These are phyloP conservation scores for Barnettozyma hawaiiensis DNA, from an alignment of 1,139 yeast species.

Conservation along the genomic window DNA sequence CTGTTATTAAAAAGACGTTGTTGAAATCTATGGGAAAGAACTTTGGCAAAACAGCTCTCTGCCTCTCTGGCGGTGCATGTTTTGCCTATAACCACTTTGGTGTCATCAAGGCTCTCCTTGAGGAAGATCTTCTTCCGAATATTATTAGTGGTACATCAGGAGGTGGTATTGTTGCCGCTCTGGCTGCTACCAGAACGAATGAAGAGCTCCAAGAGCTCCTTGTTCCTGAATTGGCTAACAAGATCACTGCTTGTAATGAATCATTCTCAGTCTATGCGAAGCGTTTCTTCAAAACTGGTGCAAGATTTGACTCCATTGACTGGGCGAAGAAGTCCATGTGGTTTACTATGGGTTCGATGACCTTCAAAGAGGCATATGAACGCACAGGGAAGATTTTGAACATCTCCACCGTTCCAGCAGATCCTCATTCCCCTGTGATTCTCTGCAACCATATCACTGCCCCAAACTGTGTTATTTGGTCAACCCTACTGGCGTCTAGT, in stretches of 20 bases:
- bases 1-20: constrained; percentile 43
- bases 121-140: constrained; percentile 58
- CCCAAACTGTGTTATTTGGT: constrained; percentile 82
- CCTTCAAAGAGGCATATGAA: constrained; percentile 65
- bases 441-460: constrained; percentile 72
- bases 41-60: constrained; percentile 68
- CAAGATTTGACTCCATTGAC: constrained; percentile 65
- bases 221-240: constrained; percentile 57
- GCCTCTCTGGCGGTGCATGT: constrained; percentile 77
- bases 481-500: constrained; percentile 67
- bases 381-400: constrained; percentile 67
- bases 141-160: constrained; percentile 79
- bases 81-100: constrained; percentile 79
- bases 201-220: constrained; percentile 55
- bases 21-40: constrained; percentile 57
- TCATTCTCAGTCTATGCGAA: constrained; percentile 56
- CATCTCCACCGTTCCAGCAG: constrained; percentile 76
- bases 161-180: constrained; percentile 75
- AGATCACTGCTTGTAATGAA: constrained; percentile 69
- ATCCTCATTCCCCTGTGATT: constrained; percentile 77
- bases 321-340: constrained; percentile 70
- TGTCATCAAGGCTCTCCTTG: constrained; percentile 63
- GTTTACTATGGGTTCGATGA: constrained; percentile 68
- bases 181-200: constrained; percentile 65
- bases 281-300: constrained; percentile 71